Conservation (phyloP, 306 rosid genomes). For the Fragaria vesca region DNA sequence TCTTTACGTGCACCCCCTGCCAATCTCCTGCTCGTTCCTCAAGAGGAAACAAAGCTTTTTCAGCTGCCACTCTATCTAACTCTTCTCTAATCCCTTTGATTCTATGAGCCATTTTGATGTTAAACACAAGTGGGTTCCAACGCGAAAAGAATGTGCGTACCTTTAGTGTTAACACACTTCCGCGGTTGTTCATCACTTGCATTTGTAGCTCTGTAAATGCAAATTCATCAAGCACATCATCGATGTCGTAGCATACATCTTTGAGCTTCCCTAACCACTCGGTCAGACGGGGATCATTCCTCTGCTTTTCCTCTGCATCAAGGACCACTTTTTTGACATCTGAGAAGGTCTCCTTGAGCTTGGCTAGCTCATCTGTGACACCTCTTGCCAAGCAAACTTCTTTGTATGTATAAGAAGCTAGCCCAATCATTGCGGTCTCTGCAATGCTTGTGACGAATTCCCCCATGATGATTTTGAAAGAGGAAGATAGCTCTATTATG, state of each 20-base stretch:
- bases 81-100: conserved; percentile 9
- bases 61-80: not conserved
- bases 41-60: not conserved
- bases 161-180: not conserved
- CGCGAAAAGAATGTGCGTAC: conserved; percentile 17
- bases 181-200: not conserved
- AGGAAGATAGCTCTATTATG: not conserved
- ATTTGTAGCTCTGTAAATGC: conserved; percentile 12
- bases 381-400: conserved; percentile 16
- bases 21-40: not conserved
- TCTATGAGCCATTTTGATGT: conserved; percentile 7
- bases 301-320: conserved; percentile 28
- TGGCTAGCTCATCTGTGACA: conserved; percentile 7
- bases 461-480: not conserved
- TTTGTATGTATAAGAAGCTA: not conserved
- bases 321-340: conserved; percentile 4
- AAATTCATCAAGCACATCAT: conserved; percentile 21
- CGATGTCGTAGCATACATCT: conserved; percentile 13
- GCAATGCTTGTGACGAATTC: not conserved
- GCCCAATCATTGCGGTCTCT: not conserved
- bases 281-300: not conserved
- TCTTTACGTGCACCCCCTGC: not conserved
- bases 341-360: not conserved
- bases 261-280: conserved; percentile 16
- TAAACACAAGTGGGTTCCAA: conserved; percentile 18